A percentile compares a stretch with the other conserved stretches of the same genome.
These are phyloP conservation scores for Mallotus nudiflorus DNA, from an alignment of 345 rosid species.

Conservation along the genomic window DNA sequence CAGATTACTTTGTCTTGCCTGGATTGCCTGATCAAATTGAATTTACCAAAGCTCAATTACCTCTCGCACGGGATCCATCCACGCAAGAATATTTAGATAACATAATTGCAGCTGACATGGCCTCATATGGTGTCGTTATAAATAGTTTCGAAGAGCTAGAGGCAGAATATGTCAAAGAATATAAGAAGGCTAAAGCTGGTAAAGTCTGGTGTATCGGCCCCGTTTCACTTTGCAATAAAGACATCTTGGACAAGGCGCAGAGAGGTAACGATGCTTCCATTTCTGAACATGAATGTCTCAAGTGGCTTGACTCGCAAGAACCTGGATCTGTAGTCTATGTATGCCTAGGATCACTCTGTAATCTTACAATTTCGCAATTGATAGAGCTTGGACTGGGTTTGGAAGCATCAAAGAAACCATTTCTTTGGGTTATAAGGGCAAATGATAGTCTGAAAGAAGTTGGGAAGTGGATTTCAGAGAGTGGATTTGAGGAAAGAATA, in stretches of 20 bases:
- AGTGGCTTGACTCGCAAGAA: conserved; percentile 7
- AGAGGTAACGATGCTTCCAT: conserved; percentile 10
- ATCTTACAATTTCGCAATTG: neutral
- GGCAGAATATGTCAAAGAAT: neutral
- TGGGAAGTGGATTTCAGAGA: neutral
- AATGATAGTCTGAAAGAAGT: conserved; percentile 2
- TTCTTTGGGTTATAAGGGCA: conserved; percentile 12
- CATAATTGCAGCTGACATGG: neutral
- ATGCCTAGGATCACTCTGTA: conserved; percentile 13
- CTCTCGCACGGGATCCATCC: neutral
- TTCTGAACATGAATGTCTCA: neutral
- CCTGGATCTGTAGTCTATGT: conserved; percentile 12
- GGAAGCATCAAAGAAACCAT: conserved; percentile 13
- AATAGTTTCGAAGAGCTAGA: conserved; percentile 20
- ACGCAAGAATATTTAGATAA: neutral
- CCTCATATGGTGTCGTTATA: neutral
- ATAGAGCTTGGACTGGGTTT: conserved; percentile 13
- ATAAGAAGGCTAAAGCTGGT: neutral
- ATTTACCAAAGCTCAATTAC: neutral
- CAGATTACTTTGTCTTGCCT: conserved; percentile 1
- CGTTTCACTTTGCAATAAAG: conserved; percentile 11
- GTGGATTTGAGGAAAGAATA: conserved; percentile 4
- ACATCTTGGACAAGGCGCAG: conserved; percentile 4
- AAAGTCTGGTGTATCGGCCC: conserved; percentile 16
- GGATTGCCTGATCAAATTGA: conserved; percentile 14